Percentiles rank a stretch among this genome's conserved stretches.
phyloP scores from a whole-genome alignment of 2,329 filamentous ascomycete genomes.

The Aspergillus intermedius region DNA sequence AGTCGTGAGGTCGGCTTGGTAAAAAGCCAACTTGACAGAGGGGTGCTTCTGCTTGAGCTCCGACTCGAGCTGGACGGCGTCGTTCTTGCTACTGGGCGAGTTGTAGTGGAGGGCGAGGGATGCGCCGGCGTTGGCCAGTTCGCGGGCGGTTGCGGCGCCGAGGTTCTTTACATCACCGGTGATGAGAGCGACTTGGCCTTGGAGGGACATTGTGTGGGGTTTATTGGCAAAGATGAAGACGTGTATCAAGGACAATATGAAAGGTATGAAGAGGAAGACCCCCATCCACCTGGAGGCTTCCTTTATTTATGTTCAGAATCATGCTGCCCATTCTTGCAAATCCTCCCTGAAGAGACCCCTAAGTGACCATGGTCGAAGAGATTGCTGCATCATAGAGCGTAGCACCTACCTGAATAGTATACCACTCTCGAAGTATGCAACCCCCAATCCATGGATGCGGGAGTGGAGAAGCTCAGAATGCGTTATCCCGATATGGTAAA shows the following conservation, averaged over 20 bases:
- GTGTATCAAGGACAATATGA: not conserved
- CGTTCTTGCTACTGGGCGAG: constrained; percentile 33
- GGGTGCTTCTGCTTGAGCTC: constrained; percentile 31
- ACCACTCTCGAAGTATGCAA: not conserved
- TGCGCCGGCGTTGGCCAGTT: constrained; percentile 31
- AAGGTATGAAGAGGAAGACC: no score
- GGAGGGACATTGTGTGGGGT: constrained; percentile 26
- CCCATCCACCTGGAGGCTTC: not conserved
- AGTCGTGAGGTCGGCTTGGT: constrained; percentile 41
- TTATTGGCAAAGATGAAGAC: no score
- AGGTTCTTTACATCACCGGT: constrained; percentile 41
- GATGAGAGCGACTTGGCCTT: constrained; percentile 37
- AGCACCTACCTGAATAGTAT: not conserved
- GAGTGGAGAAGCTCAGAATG: constrained; percentile 11
- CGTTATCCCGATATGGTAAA: constrained; percentile 9
- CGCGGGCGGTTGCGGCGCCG: constrained; percentile 33
- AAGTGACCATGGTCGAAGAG: no score
- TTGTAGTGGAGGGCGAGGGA: constrained; percentile 39
- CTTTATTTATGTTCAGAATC: not conserved
- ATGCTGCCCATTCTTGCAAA: not conserved
- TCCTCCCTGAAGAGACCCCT: no score
- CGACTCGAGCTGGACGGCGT: constrained; percentile 30
- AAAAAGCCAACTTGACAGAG: constrained; percentile 31
- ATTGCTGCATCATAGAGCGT: no score
- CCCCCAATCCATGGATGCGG: not conserved